Evolutionary conservation across 2,329 filamentous ascomycete species (phyloP).

Genomic region (Pyricularia sp.): DNA sequence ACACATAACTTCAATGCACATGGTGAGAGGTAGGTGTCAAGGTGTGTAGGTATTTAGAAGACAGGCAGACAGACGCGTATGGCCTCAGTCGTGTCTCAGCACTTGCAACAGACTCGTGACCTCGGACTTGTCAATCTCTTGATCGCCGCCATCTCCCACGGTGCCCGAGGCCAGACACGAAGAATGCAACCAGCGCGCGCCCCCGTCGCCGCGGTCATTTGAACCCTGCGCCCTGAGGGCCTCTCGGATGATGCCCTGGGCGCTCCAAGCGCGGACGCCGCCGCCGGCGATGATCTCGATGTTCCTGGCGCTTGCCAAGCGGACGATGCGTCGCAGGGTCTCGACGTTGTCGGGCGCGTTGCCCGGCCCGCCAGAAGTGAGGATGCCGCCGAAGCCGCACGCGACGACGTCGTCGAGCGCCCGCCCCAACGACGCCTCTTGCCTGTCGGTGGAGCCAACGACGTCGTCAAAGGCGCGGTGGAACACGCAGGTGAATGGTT

Average conservation of each 20-base stretch:
- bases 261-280: slow-evolving; percentile 35
- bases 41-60: not conserved
- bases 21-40: not conserved
- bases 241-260: slow-evolving; percentile 16
- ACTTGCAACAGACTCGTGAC: not conserved
- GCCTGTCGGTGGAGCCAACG: slow-evolving; percentile 14
- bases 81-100: not conserved
- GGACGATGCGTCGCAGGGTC: slow-evolving; percentile 26
- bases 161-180: not conserved
- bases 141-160: not conserved
- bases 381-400: slow-evolving; percentile 39
- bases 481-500: slow-evolving; percentile 37
- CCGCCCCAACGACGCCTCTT: slow-evolving; percentile 7
- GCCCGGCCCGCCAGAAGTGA: slow-evolving; percentile 43
- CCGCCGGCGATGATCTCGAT: slow-evolving; percentile 44
- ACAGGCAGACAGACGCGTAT: not conserved
- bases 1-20: not conserved
- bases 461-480: slow-evolving; percentile 48
- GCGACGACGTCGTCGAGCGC: slow-evolving; percentile 24
- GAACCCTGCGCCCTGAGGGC: slow-evolving; percentile 11
- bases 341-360: slow-evolving; percentile 28
- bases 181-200: slow-evolving; percentile 1
- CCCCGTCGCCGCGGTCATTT: not conserved
- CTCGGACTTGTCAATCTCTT: not conserved
- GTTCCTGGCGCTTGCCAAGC: slow-evolving; percentile 11